Evolutionary conservation across 331 rosid species (phyloP).

Genomic region (Spiraea crenata): DNA sequence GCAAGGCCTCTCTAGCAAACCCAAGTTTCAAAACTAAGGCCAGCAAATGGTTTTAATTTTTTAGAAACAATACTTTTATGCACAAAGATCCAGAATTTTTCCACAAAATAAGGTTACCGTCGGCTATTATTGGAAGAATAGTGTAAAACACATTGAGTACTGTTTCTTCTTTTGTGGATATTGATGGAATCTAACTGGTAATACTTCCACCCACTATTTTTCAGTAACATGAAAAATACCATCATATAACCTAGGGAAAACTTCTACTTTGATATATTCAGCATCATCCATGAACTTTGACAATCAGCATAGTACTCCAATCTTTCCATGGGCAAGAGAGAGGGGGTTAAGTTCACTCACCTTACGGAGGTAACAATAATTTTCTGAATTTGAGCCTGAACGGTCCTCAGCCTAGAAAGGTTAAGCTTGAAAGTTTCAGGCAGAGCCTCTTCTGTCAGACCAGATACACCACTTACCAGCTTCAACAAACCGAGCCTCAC

Average conservation of each 20-base stretch:
- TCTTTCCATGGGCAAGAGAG: neutral
- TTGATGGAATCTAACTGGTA: no score
- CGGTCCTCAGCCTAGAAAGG: conserved; percentile 72
- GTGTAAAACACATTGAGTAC: neutral
- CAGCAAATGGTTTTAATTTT: neutral
- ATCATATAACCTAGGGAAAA: neutral
- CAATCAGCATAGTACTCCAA: neutral
- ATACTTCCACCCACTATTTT: neutral
- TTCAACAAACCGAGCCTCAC: conserved; percentile 84
- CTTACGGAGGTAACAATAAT: conserved; percentile 68
- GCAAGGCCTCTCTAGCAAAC: no score
- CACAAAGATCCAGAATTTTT: neutral
- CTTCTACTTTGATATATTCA: neutral
- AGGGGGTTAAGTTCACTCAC: conserved; percentile 29
- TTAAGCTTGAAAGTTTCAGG: conserved; percentile 78
- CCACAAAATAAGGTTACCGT: neutral
- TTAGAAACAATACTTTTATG: neutral
- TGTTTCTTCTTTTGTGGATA: no score
- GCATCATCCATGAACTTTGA: no score
- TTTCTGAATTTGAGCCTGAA: conserved; percentile 87
- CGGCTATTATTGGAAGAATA: neutral
- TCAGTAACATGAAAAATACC: neutral
- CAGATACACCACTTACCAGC: conserved; percentile 61
- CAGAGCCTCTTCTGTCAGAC: conserved; percentile 59
- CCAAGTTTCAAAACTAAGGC: no score